phyloP scores from a whole-genome alignment of 257 asterid species.

The Oldenlandia corymbosa region DNA sequence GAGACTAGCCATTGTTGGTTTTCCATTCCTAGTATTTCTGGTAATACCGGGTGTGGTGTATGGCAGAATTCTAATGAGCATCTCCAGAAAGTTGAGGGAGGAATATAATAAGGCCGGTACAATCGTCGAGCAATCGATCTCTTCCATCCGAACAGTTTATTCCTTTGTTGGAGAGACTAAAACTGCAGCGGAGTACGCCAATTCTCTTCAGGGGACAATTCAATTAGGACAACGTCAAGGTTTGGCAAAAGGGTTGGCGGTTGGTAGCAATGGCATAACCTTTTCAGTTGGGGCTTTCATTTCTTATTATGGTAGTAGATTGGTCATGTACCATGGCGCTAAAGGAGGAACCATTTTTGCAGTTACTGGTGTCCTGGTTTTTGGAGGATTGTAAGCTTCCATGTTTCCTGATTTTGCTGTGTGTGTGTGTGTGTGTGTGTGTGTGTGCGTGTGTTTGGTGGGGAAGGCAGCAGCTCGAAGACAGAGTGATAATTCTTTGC shows the following conservation, averaged over 20 bases:
- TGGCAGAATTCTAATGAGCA: too few species aligned
- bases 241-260: slow-evolving; percentile 74
- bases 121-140: slow-evolving; percentile 72
- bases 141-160: slow-evolving; percentile 74
- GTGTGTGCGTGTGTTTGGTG: too few species aligned
- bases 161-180: too few species aligned
- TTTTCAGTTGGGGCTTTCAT: slow-evolving; percentile 77
- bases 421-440: too few species aligned
- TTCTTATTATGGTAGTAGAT: slow-evolving; percentile 70
- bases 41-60: too few species aligned
- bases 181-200: slow-evolving; percentile 51
- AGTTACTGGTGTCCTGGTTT: slow-evolving; percentile 62
- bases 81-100: too few species aligned
- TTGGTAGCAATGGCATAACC: slow-evolving; percentile 69
- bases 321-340: slow-evolving; percentile 73
- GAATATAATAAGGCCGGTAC: slow-evolving; percentile 47
- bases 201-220: slow-evolving; percentile 64
- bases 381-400: slow-evolving; percentile 83
- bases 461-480: too few species aligned
- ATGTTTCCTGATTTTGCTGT: too few species aligned
- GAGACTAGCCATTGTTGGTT: too few species aligned
- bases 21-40: too few species aligned
- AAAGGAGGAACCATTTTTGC: slow-evolving; percentile 81
- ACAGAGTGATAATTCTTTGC: too few species aligned
- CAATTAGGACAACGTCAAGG: slow-evolving; percentile 69